These are phyloP conservation scores for Polytrichum commune DNA, from an alignment of 225 moss, liverwort and hornwort species.

Conservation along the genomic window DNA sequence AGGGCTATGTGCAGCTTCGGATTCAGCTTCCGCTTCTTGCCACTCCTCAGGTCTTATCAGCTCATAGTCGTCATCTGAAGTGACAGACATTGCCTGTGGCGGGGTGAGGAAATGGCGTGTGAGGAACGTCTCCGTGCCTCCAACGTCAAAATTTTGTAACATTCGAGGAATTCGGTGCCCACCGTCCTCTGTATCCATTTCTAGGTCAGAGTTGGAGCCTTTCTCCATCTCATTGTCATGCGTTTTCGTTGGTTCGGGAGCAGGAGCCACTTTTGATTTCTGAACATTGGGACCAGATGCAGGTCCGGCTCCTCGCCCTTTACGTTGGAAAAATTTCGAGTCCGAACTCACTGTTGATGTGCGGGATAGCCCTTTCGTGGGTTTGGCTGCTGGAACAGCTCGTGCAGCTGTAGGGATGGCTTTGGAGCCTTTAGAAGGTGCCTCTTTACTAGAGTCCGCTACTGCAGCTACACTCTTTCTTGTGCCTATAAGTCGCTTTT, in stretches of 20 bases:
- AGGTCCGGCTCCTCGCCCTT: conserved; percentile 89
- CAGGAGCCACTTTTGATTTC: conserved; percentile 67
- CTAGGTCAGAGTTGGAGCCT: conserved; percentile 18
- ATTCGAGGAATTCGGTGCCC: conserved; percentile 23
- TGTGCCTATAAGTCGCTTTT: conserved; percentile 35
- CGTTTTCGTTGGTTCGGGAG: conserved; percentile 38
- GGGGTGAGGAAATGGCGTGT: too few relatives aligned
- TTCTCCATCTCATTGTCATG: conserved; percentile 51
- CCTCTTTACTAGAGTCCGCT: conserved; percentile 39
- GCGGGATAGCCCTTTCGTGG: conserved; percentile 41
- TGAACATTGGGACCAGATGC: conserved; percentile 70
- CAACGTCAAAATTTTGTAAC: too few relatives aligned
- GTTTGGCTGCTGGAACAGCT: conserved; percentile 19
- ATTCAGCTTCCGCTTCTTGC: too few relatives aligned
- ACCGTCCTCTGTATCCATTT: conserved; percentile 23
- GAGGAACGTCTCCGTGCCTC: too few relatives aligned
- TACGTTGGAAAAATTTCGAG: conserved; percentile 86
- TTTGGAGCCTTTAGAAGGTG: conserved; percentile 42
- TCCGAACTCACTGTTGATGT: conserved; percentile 43
- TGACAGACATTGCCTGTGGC: too few relatives aligned
- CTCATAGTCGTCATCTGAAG: too few relatives aligned
- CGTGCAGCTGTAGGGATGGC: conserved; percentile 29
- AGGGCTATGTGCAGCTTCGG: too few relatives aligned
- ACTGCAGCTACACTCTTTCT: conserved; percentile 52
- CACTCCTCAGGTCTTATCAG: too few relatives aligned